These are phyloP conservation scores for Trichomonascaceae sp. DNA, from an alignment of 1,139 yeast species.

Conservation along the genomic window DNA sequence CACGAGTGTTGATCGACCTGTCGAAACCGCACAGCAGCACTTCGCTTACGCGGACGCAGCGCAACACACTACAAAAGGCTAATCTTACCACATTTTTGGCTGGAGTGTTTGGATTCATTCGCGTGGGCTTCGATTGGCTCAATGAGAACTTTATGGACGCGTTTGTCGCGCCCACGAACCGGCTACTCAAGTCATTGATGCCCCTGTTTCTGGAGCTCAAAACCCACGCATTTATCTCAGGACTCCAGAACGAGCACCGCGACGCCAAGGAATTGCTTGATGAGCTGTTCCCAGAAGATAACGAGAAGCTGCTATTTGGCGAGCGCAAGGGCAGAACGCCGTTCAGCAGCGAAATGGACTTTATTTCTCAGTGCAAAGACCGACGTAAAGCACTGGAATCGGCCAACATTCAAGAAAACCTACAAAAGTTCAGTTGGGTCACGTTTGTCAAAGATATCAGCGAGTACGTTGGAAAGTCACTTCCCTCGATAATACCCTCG, in stretches of 20 bases:
- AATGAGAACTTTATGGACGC: conserved; percentile 76
- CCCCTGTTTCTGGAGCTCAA: conserved; percentile 70
- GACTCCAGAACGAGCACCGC: conserved; percentile 60
- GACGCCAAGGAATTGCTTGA: conserved; percentile 58
- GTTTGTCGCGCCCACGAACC: conserved; percentile 39
- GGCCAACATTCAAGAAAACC: conserved; percentile 33
- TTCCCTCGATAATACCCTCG: conserved; percentile 8
- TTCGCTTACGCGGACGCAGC: conserved; percentile 13
- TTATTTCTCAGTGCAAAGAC: conserved; percentile 53
- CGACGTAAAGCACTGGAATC: conserved; percentile 50
- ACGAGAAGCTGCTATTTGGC: conserved; percentile 41
- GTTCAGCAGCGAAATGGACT: conserved; percentile 55
- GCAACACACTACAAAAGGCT: conserved; percentile 53
- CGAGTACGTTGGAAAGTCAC: conserved; percentile 65
- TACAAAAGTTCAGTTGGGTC: conserved; percentile 61
- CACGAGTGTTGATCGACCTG: conserved; percentile 4
- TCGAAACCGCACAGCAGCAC: not conserved
- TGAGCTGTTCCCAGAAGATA: conserved; percentile 47
- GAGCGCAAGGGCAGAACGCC: conserved; percentile 17
- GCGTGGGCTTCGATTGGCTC: conserved; percentile 75
- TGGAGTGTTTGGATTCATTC: conserved; percentile 72
- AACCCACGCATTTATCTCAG: conserved; percentile 90
- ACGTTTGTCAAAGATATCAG: conserved; percentile 59
- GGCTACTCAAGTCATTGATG: conserved; percentile 69
- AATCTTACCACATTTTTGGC: conserved; percentile 78